Evolutionary conservation across 768 basidiomycete genomes (phyloP), one percentile per base, ranked within the genome.

Genomic region (Aureoboletus auriporus): DNA sequence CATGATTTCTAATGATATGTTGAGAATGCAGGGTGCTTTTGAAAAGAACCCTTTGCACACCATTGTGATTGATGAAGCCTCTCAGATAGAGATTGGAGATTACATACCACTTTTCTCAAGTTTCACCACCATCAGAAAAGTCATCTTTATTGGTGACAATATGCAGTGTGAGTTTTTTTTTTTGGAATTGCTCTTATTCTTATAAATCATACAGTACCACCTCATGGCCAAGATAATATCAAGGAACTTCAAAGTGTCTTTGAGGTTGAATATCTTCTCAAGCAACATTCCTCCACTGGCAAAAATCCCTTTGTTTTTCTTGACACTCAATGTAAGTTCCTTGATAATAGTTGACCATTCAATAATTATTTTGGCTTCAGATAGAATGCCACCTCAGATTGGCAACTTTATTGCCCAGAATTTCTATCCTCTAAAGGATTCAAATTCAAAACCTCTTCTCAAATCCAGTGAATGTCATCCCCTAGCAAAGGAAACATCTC

Each of bases 351-450:
- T 8, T 45, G 20, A 23, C 1, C 12, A 26, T 46, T 23, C 20
- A 23, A 23, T 26, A 23, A 23, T 31, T 63, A 28, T 54, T 47
- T 38, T 31, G 42, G 10, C 38, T 20, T 48, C 47, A 92, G 90
- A 92, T 55, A 80, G 90, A 1, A 89, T 93, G 87, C 89, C 89
- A 44, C 79, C 83, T 44, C 79, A 87, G 53, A 83, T 90, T 71
- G 87, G 89, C 20, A 56, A 71, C 4, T 80, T 89, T 37, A 85
- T 93, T 35, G 90, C 87, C 16, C 59, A 75, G 47, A 71, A 71
- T 47, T 71, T 92, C 4, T 92, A 93, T 70, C 67, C 83, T 20
- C 57, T 67, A 11, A 58, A 80, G 55, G 42, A 42, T 26, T 58
- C 79, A 53, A 20, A 42, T 20, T 13, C 37, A 42, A 42, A 53